Evolutionary conservation across 2,329 filamentous ascomycete species (phyloP).

Genomic region (Exophiala sideris): DNA sequence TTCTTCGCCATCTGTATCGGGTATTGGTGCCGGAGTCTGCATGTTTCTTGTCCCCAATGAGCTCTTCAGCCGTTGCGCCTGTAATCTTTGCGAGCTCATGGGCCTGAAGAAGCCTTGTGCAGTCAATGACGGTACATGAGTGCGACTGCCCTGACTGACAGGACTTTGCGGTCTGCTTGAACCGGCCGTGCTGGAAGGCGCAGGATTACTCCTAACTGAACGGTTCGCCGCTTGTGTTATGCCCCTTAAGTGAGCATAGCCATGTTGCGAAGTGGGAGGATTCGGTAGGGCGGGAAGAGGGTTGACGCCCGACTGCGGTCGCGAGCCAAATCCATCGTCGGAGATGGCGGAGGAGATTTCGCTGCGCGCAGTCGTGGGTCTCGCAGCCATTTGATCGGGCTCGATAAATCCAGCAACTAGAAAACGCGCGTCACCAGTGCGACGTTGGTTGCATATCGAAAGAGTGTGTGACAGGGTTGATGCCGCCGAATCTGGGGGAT

Average conservation of each 20-base stretch:
- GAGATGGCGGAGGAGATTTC: constrained; percentile 31
- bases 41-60: constrained; percentile 39
- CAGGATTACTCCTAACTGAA: constrained; percentile 20
- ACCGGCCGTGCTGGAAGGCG: constrained; percentile 44
- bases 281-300: constrained; percentile 22
- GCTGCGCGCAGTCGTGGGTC: constrained; percentile 27
- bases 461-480: constrained; percentile 7
- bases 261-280: constrained; percentile 24
- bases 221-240: constrained; percentile 26
- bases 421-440: constrained; percentile 20
- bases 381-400: constrained; percentile 20
- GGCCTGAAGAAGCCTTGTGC: constrained; percentile 92
- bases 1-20: constrained; percentile 45
- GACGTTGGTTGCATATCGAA: constrained; percentile 20
- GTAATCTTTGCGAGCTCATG: constrained; percentile 92
- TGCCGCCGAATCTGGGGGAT: constrained; percentile 9
- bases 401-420: background rate
- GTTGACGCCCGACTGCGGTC: constrained; percentile 19
- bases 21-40: constrained; percentile 29
- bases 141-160: constrained; percentile 69
- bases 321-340: constrained; percentile 28
- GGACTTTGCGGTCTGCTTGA: constrained; percentile 52
- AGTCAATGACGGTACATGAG: constrained; percentile 84
- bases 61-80: constrained; percentile 74
- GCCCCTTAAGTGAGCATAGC: constrained; percentile 26